These are phyloP conservation scores for Anthostomella pinea DNA, from an alignment of 2,329 filamentous ascomycete species.

Conservation along the genomic window DNA sequence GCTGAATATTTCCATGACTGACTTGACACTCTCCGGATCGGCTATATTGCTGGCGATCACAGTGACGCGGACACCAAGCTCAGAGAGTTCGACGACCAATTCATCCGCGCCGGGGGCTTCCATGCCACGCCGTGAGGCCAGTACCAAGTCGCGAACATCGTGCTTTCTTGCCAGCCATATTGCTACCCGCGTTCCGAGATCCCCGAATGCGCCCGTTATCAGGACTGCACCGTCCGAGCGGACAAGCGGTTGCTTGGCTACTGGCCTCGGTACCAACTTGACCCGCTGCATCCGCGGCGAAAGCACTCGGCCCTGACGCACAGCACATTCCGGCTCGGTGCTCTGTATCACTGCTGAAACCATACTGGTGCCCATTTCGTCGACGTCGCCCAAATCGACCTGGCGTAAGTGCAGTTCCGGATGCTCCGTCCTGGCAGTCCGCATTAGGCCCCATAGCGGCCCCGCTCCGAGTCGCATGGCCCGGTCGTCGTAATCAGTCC, in stretches of 20 bases:
- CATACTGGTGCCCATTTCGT: slow-evolving; percentile 7
- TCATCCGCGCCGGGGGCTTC: slow-evolving; percentile 21
- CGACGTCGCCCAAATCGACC: slow-evolving; percentile 23
- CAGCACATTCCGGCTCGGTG: slow-evolving; percentile 21
- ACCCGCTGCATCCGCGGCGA: slow-evolving; percentile 21
- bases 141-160: slow-evolving; percentile 26
- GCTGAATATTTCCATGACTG: slow-evolving; percentile 22
- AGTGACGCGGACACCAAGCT: slow-evolving; percentile 20
- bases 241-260: slow-evolving; percentile 10
- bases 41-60: slow-evolving; percentile 24
- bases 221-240: slow-evolving; percentile 26
- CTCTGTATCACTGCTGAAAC: slow-evolving; percentile 14
- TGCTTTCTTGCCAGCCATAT: slow-evolving; percentile 24
- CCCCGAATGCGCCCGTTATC: slow-evolving; percentile 29
- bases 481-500: slow-evolving; percentile 13
- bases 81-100: slow-evolving; percentile 23
- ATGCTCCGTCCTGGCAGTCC: slow-evolving; percentile 28
- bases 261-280: slow-evolving; percentile 2
- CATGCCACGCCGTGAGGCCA: slow-evolving; percentile 29
- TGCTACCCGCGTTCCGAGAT: slow-evolving; percentile 26
- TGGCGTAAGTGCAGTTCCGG: slow-evolving; percentile 27
- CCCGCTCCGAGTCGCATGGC: slow-evolving; percentile 18
- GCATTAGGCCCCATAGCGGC: slow-evolving; percentile 29
- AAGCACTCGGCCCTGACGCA: slow-evolving; percentile 17
- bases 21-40: slow-evolving; percentile 17